These are phyloP conservation scores for Podaxis sp. DNA, from an alignment of 768 basidiomycete genomes.

Conservation along the genomic window DNA sequence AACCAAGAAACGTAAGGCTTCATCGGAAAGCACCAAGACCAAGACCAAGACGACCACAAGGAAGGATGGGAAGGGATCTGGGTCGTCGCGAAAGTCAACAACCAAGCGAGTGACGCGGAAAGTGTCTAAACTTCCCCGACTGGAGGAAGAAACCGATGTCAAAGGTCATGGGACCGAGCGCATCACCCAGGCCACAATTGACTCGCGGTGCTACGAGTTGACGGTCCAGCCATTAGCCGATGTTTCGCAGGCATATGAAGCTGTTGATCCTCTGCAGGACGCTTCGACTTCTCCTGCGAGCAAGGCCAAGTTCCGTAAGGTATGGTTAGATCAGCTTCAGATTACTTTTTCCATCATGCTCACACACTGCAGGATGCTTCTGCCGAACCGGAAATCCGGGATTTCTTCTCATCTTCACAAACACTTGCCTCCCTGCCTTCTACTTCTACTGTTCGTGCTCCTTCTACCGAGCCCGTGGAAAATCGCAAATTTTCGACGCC, in stretches of 20 bases:
- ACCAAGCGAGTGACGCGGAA: slow-evolving; percentile 27
- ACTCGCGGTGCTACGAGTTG: slow-evolving; percentile 77
- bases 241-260: slow-evolving; percentile 67
- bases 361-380: slow-evolving; percentile 43
- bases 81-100: slow-evolving; percentile 33
- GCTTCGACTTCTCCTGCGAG: slow-evolving; percentile 21
- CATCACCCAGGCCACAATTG: slow-evolving; percentile 52
- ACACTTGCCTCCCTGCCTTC: slow-evolving; percentile 28
- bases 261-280: slow-evolving; percentile 12
- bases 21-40: slow-evolving; percentile 25
- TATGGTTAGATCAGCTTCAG: slow-evolving; percentile 14
- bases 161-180: slow-evolving; percentile 28
- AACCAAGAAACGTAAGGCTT: slow-evolving; percentile 63
- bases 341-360: slow-evolving; percentile 12
- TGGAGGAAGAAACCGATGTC: slow-evolving; percentile 42
- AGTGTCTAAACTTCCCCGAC: slow-evolving; percentile 32
- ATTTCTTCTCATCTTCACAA: slow-evolving; percentile 45
- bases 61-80: slow-evolving; percentile 33
- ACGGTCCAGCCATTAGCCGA: slow-evolving; percentile 80
- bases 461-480: slow-evolving; percentile 24
- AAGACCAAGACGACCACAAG: slow-evolving; percentile 21
- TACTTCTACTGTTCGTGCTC: slow-evolving; percentile 20
- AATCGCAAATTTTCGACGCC: slow-evolving; percentile 62
- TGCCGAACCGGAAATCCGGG: slow-evolving; percentile 54
- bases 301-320: slow-evolving; percentile 36